Conservation (phyloP, 768 basidiomycete species). For the Lactarius psammicola region DNA sequence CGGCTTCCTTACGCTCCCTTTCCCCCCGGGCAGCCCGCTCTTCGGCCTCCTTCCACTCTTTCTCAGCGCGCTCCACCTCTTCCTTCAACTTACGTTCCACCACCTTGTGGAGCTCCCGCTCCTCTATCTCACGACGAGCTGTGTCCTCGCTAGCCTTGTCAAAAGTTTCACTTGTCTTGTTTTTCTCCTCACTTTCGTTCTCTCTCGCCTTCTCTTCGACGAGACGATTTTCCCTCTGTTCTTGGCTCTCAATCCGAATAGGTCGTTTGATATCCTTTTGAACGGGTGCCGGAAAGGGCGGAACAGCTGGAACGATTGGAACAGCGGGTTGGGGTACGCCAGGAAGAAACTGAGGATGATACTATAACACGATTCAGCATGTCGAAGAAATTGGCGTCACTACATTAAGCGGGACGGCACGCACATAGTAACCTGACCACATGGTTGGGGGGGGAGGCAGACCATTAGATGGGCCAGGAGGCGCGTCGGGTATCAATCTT, state of each 20-base stretch:
- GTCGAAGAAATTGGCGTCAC: slow-evolving; percentile 18
- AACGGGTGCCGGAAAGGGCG: slow-evolving; percentile 6
- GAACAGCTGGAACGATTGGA: slow-evolving; percentile 41
- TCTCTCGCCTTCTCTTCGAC: slow-evolving; percentile 50
- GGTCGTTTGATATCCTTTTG: slow-evolving; percentile 31
- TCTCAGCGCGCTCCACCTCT: neutral
- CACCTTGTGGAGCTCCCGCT: slow-evolving; percentile 38
- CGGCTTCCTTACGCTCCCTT: slow-evolving; percentile 33
- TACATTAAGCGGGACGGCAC: slow-evolving; percentile 29
- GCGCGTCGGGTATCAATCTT: slow-evolving; percentile 59
- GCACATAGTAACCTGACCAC: slow-evolving; percentile 58
- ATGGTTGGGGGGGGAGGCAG: slow-evolving; percentile 44
- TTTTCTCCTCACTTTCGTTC: slow-evolving; percentile 43
- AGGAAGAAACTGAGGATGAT: slow-evolving; percentile 34
- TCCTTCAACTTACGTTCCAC: neutral
- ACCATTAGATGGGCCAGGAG: slow-evolving; percentile 50
- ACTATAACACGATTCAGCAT: slow-evolving; percentile 38
- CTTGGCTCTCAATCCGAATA: slow-evolving; percentile 65
- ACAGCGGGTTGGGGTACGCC: slow-evolving; percentile 42
- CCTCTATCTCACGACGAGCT: slow-evolving; percentile 29
- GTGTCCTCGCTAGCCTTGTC: slow-evolving; percentile 34
- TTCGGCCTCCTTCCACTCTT: neutral
- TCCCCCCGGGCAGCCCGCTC: slow-evolving; percentile 29
- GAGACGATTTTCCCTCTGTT: slow-evolving; percentile 50
- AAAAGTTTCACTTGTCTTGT: slow-evolving; percentile 36